Base-by-base conservation (phyloP, 257 asterid genomes). In the Verbascum thapsus region DNA sequence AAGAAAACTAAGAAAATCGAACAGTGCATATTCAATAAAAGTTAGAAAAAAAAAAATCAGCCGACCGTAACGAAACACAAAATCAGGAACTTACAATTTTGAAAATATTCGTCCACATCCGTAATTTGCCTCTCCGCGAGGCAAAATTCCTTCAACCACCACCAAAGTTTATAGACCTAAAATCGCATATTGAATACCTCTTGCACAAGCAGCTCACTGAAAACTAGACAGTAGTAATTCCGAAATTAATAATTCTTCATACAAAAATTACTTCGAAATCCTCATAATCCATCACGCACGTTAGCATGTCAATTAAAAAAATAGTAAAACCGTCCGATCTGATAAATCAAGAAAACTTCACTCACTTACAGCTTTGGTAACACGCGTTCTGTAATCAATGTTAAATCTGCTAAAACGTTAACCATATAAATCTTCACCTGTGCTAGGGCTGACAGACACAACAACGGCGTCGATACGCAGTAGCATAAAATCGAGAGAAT, bases 21-120 rank as follows among this genome's bases (percentile, higher is more conserved):
- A 23, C 13, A 18, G 30, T 40, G 34, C 6, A 11, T 13, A 30
- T 54, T 18, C 8, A 30, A 2, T 10, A 12, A 9, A 9, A 9
- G 13, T 5, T 20, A 35, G 5, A 13, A 15, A 38, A 37, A 19
- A n/a, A 11, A 34, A 53, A 0, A 12, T 37, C 32, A 26, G 5
- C 32, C 48, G 47, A 16, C 45, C 26, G 53, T 7, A 68, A 45
- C 47, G 22, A 38, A 34, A 48, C 10, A 30, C 3, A 54, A 68
- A 66, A 23, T 61, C 70, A 49, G 41, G 12, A 49, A 64, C 99
- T 75, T 83, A 94, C 99, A 61, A 94, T 78, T 74, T 80, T 90
- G 78, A 94, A 94, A 58, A 94, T 91, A 84, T 94, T 94, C 59
- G 99, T 90, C 99, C 97, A 94, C 99, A 94, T 94, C 72, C 70